Conservation (phyloP, 1,139 yeast species). For the Saccharomyces pastorianus region DNA sequence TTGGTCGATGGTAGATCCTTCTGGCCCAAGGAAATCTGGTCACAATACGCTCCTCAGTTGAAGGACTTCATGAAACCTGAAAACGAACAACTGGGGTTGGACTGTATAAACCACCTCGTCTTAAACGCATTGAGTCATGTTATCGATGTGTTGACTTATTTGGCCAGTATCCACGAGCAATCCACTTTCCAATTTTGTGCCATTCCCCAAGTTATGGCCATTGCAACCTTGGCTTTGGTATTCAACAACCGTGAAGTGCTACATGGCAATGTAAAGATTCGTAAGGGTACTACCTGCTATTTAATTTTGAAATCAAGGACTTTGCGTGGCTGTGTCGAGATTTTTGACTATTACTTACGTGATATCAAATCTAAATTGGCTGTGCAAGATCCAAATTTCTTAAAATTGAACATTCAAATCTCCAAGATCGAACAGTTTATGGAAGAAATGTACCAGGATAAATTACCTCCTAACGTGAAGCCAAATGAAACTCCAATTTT, state of each 20-base stretch:
- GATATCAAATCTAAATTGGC: conserved; percentile 70
- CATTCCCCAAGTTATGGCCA: conserved; percentile 97
- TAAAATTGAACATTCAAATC: conserved; percentile 73
- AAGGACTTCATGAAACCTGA: conserved; percentile 48
- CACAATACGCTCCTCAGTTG: conserved; percentile 59
- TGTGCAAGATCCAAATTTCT: conserved; percentile 80
- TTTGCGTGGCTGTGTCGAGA: conserved; percentile 62
- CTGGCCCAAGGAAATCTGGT: conserved; percentile 95
- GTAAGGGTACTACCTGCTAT: conserved; percentile 83
- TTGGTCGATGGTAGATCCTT: conserved; percentile 85
- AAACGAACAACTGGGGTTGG: conserved; percentile 48
- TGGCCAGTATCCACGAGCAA: conserved; percentile 71
- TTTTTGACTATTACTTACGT: conserved; percentile 68
- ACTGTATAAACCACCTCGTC: conserved; percentile 76
- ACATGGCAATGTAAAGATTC: conserved; percentile 68
- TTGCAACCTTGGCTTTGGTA: conserved; percentile 81
- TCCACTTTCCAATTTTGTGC: conserved; percentile 88
- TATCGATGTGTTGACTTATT: conserved; percentile 66
- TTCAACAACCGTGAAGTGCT: conserved; percentile 75
- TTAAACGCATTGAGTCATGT: conserved; percentile 73
- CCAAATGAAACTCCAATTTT: conserved; percentile 36
- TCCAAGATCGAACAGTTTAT: conserved; percentile 83
- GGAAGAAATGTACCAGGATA: conserved; percentile 61
- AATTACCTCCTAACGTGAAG: conserved; percentile 39
- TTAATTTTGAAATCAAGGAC: conserved; percentile 69